Evolutionary conservation across 306 rosid species (phyloP), one percentile per base, ranked within the genome.

Genomic region (Gastrolobium villosum): DNA sequence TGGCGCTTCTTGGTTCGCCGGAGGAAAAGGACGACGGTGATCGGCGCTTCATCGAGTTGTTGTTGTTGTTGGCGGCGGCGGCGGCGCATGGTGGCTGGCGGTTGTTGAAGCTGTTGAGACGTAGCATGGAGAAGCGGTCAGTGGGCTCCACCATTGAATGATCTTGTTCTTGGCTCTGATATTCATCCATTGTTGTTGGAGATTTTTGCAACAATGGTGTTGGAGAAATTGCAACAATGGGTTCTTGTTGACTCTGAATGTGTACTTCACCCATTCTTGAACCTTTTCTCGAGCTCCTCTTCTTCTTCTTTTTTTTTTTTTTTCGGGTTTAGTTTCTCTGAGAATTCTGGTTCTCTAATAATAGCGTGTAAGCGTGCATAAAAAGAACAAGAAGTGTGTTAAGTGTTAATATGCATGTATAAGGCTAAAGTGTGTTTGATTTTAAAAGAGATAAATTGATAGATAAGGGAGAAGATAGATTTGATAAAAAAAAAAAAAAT

Each of bases 21-120:
- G 74, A 11, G 48, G 78, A 75, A n/a, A 78, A 64, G 0, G 60
- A 36, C 0, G 35, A 40, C 0, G 68, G 67, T 1, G 80, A 69
- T 0, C 82, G 83, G 4, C 84, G 84, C 34, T 87, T 88, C 70
- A 71, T 39, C 32, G 90, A 34, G 26, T 20, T 11, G 43, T 46
- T 66, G 43, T 46, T 66, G 34, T 76, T 45, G 73, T 5, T 55
- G 79, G 2, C 9, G 68, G 83, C 68, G 26, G 64, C 11, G 43
- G 75, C 10, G 59, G 76, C 6, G 67, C 74, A 74, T 1, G 75
- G 74, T 1, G 45, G 50, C 0, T 65, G 74, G 57, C 32, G 57
- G 43, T 20, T 1, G 62, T 60, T 59, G 46, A 10, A 32, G 77
- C 39, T 9, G 82, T 46, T 74, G 77, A 76, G 85, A 1, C 55